Evolutionary conservation across 176 grass and related monocot species (phyloP).

Genomic region (Echinochloa phyllopogon): DNA sequence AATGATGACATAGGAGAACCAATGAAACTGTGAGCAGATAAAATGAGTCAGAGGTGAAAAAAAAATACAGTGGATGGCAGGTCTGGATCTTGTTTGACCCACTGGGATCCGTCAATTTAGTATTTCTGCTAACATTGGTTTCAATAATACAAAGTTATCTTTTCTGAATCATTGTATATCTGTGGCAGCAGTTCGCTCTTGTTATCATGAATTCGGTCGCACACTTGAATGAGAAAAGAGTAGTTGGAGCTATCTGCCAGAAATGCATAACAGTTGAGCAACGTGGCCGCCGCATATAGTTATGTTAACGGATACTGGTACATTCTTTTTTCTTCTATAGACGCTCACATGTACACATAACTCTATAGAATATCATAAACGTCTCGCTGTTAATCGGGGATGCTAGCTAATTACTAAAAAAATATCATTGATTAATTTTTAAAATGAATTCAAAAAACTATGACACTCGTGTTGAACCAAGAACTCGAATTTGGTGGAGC

Average conservation of each 20-base stretch:
- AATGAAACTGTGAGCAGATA: not conserved
- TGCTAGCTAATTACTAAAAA: no score
- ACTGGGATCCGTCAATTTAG: not conserved
- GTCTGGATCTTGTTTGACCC: not conserved
- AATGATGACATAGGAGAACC: not conserved
- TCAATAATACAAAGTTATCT: not conserved
- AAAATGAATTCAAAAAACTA: no score
- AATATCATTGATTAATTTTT: no score
- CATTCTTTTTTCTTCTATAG: no score
- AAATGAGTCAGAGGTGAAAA: not conserved
- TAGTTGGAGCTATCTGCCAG: not conserved
- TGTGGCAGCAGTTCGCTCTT: constrained; percentile 1
- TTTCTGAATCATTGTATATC: not conserved
- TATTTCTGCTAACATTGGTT: not conserved
- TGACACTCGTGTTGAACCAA: no score
- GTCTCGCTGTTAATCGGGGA: no score
- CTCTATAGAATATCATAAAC: no score
- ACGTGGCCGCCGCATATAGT: not conserved
- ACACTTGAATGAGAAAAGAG: not conserved
- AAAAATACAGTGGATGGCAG: not conserved
- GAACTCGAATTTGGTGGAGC: no score
- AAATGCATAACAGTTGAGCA: not conserved
- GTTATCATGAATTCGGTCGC: not conserved
- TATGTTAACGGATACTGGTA: not conserved
- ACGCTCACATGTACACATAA: no score